These are phyloP conservation scores for Petrea volubilis DNA, from an alignment of 257 asterid genomes.

Conservation along the genomic window DNA sequence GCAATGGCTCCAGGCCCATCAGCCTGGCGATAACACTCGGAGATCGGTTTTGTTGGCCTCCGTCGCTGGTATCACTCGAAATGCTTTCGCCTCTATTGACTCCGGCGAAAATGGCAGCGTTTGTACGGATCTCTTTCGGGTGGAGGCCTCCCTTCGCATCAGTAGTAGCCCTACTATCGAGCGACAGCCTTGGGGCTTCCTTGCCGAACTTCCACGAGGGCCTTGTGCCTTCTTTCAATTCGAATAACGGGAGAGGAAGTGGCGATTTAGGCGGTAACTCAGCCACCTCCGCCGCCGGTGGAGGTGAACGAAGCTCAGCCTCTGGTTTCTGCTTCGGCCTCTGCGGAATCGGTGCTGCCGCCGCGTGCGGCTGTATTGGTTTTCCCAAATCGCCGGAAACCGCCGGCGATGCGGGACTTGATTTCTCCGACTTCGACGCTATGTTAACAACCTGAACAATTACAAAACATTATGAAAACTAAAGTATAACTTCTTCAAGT, in stretches of 20 bases:
- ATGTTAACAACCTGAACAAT: conserved; percentile 44
- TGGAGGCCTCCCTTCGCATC: conserved; percentile 74
- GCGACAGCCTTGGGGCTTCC: conserved; percentile 76
- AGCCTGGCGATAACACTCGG: conserved; percentile 84
- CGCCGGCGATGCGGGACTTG: conserved; percentile 39
- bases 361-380: background rate
- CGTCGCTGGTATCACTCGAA: conserved; percentile 10
- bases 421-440: conserved; percentile 38
- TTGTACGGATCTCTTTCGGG: conserved; percentile 60
- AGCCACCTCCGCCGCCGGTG: conserved; percentile 22
- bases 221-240: conserved; percentile 52
- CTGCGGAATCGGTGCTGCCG: conserved; percentile 29
- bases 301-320: too few species aligned
- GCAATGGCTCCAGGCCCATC: conserved; percentile 78
- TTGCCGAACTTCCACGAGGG: conserved; percentile 70
- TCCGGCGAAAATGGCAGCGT: conserved; percentile 23
- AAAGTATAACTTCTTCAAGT: background rate
- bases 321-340: conserved; percentile 16
- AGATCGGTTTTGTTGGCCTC: conserved; percentile 36
- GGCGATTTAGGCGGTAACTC: conserved; percentile 46
- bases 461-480: background rate
- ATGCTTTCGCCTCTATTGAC: conserved; percentile 20
- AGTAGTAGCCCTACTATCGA: conserved; percentile 78
- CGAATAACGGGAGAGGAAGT: conserved; percentile 47
- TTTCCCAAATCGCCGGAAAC: conserved; percentile 32